These are phyloP conservation scores for Taxillus chinensis DNA, from an alignment of 164 flowering plant species.

Conservation along the genomic window DNA sequence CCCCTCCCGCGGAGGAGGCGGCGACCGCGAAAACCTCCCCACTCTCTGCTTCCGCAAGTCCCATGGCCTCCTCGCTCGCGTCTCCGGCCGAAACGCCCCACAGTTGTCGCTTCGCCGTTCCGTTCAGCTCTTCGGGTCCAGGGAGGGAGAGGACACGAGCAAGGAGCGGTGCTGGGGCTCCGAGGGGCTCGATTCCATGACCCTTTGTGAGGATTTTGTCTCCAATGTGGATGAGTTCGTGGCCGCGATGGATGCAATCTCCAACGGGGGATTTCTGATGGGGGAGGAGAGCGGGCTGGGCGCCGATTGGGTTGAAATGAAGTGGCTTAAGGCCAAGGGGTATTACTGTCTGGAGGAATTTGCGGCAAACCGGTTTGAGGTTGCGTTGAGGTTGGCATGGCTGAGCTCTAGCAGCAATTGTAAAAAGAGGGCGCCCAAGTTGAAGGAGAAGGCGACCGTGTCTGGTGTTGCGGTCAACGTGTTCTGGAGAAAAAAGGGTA, in stretches of 20 bases:
- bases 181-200: slow-evolving; percentile 39
- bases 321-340: slow-evolving; percentile 80
- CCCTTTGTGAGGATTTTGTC: slow-evolving; percentile 57
- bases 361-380: slow-evolving; percentile 68
- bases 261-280: slow-evolving; percentile 61
- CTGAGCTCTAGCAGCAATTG: slow-evolving; percentile 32
- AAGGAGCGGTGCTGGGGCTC: slow-evolving; percentile 13
- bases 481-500: slow-evolving; percentile 85
- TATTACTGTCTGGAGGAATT: slow-evolving; percentile 74
- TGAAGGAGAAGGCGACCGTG: slow-evolving; percentile 28
- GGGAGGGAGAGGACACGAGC: slow-evolving; percentile 34
- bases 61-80: slow-evolving; percentile 54
- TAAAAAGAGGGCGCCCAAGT: slow-evolving; percentile 53
- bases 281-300: slow-evolving; percentile 49
- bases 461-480: slow-evolving; percentile 63
- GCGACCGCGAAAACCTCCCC: slow-evolving; percentile 33
- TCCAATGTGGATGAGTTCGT: slow-evolving; percentile 53
- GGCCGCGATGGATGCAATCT: slow-evolving; percentile 53
- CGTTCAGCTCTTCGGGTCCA: slow-evolving; percentile 43
- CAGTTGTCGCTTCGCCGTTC: slow-evolving; percentile 29
- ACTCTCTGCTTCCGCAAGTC: slow-evolving; percentile 55
- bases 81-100: slow-evolving; percentile 23
- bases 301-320: slow-evolving; percentile 62
- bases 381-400: slow-evolving; percentile 78
- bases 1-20: slow-evolving; percentile 17